A percentile compares a stretch with the other conserved stretches of the same genome.
Conservation (phyloP, 768 basidiomycete genomes). For the Suillus plorans region DNA sequence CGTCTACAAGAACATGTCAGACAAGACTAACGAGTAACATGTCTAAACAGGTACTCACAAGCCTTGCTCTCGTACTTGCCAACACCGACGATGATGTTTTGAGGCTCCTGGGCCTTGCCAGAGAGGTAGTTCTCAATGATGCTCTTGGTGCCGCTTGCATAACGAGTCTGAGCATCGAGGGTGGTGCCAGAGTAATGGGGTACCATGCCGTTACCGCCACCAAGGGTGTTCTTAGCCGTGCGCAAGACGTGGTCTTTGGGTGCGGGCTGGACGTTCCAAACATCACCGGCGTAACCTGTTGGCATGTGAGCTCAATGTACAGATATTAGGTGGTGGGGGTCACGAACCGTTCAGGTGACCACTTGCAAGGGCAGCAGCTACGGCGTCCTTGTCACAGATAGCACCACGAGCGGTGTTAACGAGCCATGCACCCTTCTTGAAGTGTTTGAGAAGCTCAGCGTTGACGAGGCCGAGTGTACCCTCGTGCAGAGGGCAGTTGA, state of each 20-base stretch:
- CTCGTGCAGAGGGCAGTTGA: conserved; percentile 89
- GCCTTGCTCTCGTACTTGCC: conserved; percentile 54
- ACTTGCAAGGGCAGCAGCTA: conserved; percentile 70
- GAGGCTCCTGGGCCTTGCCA: conserved; percentile 66
- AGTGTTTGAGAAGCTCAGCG: conserved; percentile 77
- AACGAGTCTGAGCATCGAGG: conserved; percentile 85
- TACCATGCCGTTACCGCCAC: conserved; percentile 88
- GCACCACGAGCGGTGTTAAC: conserved; percentile 94
- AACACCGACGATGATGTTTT: conserved; percentile 78
- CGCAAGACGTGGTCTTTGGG: conserved; percentile 87
- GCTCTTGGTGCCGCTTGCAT: conserved; percentile 68
- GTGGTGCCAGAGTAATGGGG: conserved; percentile 89
- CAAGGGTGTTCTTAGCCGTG: conserved; percentile 74
- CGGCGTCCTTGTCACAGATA: conserved; percentile 82
- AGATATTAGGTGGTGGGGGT: neutral
- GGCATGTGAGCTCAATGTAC: neutral
- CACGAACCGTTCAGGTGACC: conserved; percentile 65
- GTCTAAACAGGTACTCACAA: conserved; percentile 30
- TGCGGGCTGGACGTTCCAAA: conserved; percentile 88
- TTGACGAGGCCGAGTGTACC: conserved; percentile 79
- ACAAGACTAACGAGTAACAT: neutral
- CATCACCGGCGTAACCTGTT: conserved; percentile 50
- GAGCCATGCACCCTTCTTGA: conserved; percentile 92
- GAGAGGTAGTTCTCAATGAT: conserved; percentile 73
- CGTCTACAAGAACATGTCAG: conserved; percentile 9